A percentile compares a stretch with the other conserved stretches of the same genome.
phyloP scores from a whole-genome alignment of 371 early-diverging fungal species.

The Nosema muscidifuracis region DNA sequence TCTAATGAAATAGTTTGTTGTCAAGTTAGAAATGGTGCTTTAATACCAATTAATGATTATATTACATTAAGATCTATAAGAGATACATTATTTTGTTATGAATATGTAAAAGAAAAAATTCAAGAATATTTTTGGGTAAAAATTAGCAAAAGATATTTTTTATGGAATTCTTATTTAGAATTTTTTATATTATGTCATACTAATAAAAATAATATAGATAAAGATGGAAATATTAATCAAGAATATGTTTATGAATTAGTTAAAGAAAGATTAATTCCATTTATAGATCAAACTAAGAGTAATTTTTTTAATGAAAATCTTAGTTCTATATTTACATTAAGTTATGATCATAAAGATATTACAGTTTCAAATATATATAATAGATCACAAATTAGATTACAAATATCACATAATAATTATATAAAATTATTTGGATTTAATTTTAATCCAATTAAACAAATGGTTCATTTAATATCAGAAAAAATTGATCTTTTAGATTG shows the following conservation, averaged over 20 bases:
- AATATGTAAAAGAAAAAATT: conserved; percentile 3
- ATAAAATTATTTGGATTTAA: neutral
- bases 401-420: neutral
- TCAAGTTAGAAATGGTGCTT: conserved; percentile 34
- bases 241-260: neutral
- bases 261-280: neutral
- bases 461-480: neutral
- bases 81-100: conserved; percentile 23
- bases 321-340: neutral
- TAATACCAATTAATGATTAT: neutral
- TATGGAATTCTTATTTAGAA: conserved; percentile 1
- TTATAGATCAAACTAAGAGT: neutral
- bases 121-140: conserved; percentile 23
- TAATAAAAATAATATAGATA: neutral
- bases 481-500: conserved; percentile 63
- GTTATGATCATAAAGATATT: neutral
- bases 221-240: neutral
- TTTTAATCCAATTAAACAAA: neutral
- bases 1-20: conserved; percentile 5
- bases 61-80: neutral
- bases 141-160: conserved; percentile 9
- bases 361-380: neutral
- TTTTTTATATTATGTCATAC: conserved; percentile 1
- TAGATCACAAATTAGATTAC: neutral
- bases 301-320: neutral